Percentiles rank a stretch among this genome's conserved stretches.
Conservation (phyloP, 257 asterid species). For the Salvia miltiorrhiza region DNA sequence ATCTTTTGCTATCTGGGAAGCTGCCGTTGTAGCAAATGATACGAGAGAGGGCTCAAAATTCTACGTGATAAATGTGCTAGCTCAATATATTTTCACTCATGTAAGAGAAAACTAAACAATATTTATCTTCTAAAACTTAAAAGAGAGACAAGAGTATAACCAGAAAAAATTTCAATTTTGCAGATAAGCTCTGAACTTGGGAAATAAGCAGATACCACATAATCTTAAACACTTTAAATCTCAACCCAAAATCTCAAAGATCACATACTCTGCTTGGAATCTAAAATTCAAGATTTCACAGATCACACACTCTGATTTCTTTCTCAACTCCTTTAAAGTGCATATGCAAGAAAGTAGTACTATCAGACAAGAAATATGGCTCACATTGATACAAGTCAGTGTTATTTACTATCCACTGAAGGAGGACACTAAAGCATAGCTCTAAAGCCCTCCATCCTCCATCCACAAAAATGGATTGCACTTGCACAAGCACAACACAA, state of each 20-base stretch:
- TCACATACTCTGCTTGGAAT: constrained; percentile 22
- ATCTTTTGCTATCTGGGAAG: constrained; percentile 51
- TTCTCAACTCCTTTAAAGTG: constrained; percentile 15
- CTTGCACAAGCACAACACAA: too few species aligned
- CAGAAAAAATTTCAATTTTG: constrained; percentile 1
- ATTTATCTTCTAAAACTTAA: not conserved
- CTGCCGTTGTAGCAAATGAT: constrained; percentile 38
- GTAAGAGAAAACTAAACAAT: not conserved
- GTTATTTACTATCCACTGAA: constrained; percentile 1
- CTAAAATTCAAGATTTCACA: constrained; percentile 26
- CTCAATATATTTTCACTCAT: not conserved
- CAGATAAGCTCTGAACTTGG: not conserved
- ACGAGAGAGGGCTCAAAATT: constrained; percentile 12
- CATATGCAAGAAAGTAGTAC: not conserved
- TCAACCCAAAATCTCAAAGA: constrained; percentile 26
- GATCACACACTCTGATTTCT: constrained; percentile 21
- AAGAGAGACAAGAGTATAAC: not conserved
- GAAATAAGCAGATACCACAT: constrained; percentile 10
- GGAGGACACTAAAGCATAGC: constrained; percentile 7
- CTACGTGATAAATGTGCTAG: not conserved
- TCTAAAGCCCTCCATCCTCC: constrained; percentile 7
- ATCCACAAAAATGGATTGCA: too few species aligned
- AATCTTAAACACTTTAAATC: constrained; percentile 22
- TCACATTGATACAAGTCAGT: constrained; percentile 6
- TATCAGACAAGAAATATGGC: constrained; percentile 3